Evolutionary conservation across 2,329 filamentous ascomycete genomes (phyloP).

Genomic region (Chaetomium globosum): DNA sequence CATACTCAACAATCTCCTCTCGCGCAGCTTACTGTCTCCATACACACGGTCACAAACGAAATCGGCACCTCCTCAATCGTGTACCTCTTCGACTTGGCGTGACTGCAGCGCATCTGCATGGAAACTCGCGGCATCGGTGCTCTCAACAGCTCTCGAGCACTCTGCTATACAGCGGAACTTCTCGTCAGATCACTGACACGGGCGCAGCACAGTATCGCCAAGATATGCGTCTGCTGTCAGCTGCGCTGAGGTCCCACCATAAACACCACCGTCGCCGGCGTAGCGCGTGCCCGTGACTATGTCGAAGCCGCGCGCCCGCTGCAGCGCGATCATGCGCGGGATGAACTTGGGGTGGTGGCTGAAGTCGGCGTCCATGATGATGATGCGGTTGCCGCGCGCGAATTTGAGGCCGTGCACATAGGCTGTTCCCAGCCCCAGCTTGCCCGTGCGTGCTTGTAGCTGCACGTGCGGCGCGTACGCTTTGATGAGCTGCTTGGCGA

Average conservation of each 20-base stretch:
- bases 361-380: conserved; percentile 99
- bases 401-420: conserved; percentile 95
- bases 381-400: conserved; percentile 87
- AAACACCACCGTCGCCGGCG: conserved; percentile 85
- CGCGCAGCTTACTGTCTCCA: conserved; percentile 86
- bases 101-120: conserved; percentile 99
- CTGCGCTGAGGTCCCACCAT: conserved; percentile 93
- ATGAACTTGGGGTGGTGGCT: conserved; percentile 99
- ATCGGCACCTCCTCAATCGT: conserved; percentile 95
- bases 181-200: conserved; percentile 93
- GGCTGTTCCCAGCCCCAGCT: conserved; percentile 93
- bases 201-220: conserved; percentile 89
- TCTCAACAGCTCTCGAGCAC: conserved; percentile 83
- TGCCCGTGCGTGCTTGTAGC: conserved; percentile 86
- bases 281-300: conserved; percentile 97
- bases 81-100: conserved; percentile 95
- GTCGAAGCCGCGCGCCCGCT: conserved; percentile 78
- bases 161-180: conserved; percentile 89
- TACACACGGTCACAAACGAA: conserved; percentile 91
- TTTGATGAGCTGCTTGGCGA: conserved; percentile 87
- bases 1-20: conserved; percentile 94
- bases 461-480: conserved; percentile 79
- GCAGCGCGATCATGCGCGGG: conserved; percentile 83
- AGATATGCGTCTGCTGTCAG: conserved; percentile 90
- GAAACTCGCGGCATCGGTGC: conserved; percentile 96